phyloP scores from a whole-genome alignment of 2,329 filamentous ascomycete species.

The Rutstroemia sp. region DNA sequence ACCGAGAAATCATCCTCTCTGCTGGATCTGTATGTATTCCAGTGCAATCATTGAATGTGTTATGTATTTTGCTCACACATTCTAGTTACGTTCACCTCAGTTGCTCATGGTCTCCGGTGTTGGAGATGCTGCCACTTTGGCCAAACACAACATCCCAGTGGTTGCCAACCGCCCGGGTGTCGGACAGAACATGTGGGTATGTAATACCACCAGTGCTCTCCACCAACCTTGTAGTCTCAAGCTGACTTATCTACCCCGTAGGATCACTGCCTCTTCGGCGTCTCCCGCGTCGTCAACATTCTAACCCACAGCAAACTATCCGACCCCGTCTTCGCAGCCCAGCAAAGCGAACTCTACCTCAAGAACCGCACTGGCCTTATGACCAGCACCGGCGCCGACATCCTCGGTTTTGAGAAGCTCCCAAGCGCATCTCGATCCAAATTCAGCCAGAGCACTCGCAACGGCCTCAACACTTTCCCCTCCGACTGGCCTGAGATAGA shows the following conservation, averaged over 20 bases:
- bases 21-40: slow-evolving; percentile 33
- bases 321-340: neutral
- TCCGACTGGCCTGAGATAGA: slow-evolving; percentile 13
- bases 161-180: slow-evolving; percentile 41
- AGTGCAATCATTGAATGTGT: no score
- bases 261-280: neutral
- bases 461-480: slow-evolving; percentile 30
- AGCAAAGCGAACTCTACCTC: neutral
- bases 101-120: slow-evolving; percentile 43
- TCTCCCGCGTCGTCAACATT: neutral
- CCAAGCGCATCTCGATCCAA: slow-evolving; percentile 13
- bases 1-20: slow-evolving; percentile 34
- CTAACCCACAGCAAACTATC: neutral
- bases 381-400: neutral
- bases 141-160: slow-evolving; percentile 37
- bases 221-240: neutral
- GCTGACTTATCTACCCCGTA: neutral
- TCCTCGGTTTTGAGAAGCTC: slow-evolving; percentile 12
- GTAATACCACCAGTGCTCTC: neutral
- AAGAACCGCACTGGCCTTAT: neutral
- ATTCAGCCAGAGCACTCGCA: slow-evolving; percentile 31
- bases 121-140: slow-evolving; percentile 36
- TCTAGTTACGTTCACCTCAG: slow-evolving; percentile 28
- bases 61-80: neutral
- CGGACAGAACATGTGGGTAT: slow-evolving; percentile 40